phyloP scores from a whole-genome alignment of 306 rosid species.

The Geum urbanum region DNA sequence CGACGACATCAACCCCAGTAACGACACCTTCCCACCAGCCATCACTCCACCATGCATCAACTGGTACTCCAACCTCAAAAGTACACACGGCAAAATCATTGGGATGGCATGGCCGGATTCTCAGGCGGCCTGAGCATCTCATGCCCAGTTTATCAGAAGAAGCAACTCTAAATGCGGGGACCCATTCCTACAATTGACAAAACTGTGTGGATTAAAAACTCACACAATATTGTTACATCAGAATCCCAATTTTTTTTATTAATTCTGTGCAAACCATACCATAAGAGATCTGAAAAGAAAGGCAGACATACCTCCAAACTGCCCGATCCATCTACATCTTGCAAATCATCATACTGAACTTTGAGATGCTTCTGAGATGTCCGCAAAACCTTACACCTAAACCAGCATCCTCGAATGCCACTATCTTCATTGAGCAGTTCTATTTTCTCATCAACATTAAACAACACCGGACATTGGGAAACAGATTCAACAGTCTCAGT shows the following conservation, averaged over 20 bases:
- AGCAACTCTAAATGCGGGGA: conserved; percentile 59
- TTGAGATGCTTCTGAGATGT: conserved; percentile 47
- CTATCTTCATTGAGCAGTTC: conserved; percentile 80
- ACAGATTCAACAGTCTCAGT: conserved; percentile 33
- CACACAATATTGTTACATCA: neutral
- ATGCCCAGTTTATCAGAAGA: conserved; percentile 63
- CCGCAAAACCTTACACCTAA: conserved; percentile 62
- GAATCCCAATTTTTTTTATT: too few species aligned
- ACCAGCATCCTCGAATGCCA: conserved; percentile 91
- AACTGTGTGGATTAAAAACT: conserved; percentile 21
- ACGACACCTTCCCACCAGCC: conserved; percentile 94
- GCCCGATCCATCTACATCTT: conserved; percentile 47
- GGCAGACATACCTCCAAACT: conserved; percentile 55
- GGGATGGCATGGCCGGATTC: conserved; percentile 58
- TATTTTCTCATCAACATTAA: conserved; percentile 49
- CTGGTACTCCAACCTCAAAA: conserved; percentile 58
- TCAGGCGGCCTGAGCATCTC: conserved; percentile 66
- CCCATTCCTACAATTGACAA: conserved; percentile 62
- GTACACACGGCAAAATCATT: conserved; percentile 20
- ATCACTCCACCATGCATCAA: conserved; percentile 80
- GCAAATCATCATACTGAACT: conserved; percentile 59
- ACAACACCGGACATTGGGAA: conserved; percentile 29
- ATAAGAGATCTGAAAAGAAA: conserved; percentile 12
- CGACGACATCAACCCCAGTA: conserved; percentile 38
- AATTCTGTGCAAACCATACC: conserved; percentile 2